Conservation (phyloP, 345 rosid genomes). For the rapeseed (Brassica napus) region Da-Ae NC_063451.1:27374501-27375000, state of each 20-base stretch:
- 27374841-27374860: conserved; percentile 92
- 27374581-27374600: not conserved
- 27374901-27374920: conserved; percentile 62
- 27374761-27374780: not conserved
- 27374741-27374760: not conserved
- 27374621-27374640: not conserved
- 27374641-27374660: not conserved
- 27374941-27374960: conserved; percentile 59
- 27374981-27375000: conserved; percentile 66
- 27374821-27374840: conserved; percentile 90
- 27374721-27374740: not conserved
- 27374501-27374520: too few relatives aligned
- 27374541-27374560: too few relatives aligned
- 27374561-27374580: not conserved
- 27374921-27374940: conserved; percentile 52
- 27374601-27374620: not conserved
- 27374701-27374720: not conserved
- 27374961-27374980: conserved; percentile 68
- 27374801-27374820: conserved; percentile 98
- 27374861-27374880: conserved; percentile 75
- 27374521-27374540: too few relatives aligned
- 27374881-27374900: conserved; percentile 93
- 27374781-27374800: not conserved
- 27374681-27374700: not conserved
- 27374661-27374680: not conserved